Conservation (phyloP, 2,329 filamentous ascomycete genomes). For the Sporothrix mexicana region DNA sequence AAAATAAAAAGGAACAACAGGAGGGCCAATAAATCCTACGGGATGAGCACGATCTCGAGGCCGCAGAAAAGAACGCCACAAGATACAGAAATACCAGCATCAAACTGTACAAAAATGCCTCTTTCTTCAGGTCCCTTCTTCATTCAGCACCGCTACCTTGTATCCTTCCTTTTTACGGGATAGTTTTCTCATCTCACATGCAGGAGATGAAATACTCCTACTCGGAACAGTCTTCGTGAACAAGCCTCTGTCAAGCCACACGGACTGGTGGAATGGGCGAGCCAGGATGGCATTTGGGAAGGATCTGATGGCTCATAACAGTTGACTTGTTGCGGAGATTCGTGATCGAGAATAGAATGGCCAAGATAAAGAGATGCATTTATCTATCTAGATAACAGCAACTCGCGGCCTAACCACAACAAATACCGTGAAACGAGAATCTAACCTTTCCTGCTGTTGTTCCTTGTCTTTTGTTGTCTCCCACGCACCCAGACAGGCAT, state of each 20-base stretch:
- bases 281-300: conserved; percentile 7
- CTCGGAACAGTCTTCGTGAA: background rate
- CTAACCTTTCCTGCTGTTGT: no score
- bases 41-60: background rate
- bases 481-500: conserved; percentile 14
- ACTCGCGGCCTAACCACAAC: background rate
- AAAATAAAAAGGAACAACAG: background rate
- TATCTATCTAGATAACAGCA: background rate
- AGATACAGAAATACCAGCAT: background rate
- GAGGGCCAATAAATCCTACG: background rate
- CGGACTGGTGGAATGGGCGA: no score
- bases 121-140: background rate
- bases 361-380: no score
- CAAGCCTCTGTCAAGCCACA: background rate
- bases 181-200: background rate
- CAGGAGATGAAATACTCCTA: background rate
- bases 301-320: background rate
- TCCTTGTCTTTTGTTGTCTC: background rate
- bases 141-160: background rate
- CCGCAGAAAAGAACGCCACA: background rate
- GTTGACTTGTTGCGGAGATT: background rate
- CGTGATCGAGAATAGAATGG: background rate
- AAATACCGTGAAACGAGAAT: background rate
- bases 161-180: background rate
- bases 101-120: background rate